phyloP scores from a whole-genome alignment of 2,329 filamentous ascomycete genomes.

The Cytospora piceicola region DNA sequence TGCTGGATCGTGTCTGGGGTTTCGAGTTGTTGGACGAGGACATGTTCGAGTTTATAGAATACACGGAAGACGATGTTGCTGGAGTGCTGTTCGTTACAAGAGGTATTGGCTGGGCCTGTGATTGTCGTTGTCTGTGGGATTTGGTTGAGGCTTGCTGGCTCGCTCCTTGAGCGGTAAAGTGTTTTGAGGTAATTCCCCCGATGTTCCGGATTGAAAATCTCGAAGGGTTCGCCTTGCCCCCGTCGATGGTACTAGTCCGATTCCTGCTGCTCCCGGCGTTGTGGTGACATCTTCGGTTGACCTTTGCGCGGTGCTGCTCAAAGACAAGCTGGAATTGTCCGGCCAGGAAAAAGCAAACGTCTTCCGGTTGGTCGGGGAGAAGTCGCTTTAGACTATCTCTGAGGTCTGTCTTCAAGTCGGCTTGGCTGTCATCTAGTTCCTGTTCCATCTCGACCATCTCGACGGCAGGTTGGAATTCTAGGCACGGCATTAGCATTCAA shows the following conservation, averaged over 20 bases:
- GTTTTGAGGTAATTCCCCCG: background rate
- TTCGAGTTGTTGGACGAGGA: slow-evolving; percentile 1
- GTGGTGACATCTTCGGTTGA: slow-evolving; percentile 25
- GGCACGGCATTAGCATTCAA: slow-evolving; percentile 5
- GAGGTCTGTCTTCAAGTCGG: slow-evolving; percentile 25
- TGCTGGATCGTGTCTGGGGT: slow-evolving; percentile 25
- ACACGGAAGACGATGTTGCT: slow-evolving; percentile 25
- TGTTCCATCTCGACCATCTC: slow-evolving; percentile 29
- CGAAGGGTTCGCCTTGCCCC: background rate
- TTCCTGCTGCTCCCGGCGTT: slow-evolving; percentile 1
- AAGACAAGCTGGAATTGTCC: slow-evolving; percentile 30
- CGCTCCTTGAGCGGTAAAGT: background rate
- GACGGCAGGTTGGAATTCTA: slow-evolving; percentile 26
- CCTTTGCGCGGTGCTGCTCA: slow-evolving; percentile 29
- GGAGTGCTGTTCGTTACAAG: slow-evolving; percentile 21
- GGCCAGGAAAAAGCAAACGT: slow-evolving; percentile 23
- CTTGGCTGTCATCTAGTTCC: slow-evolving; percentile 27
- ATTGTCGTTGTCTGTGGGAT: slow-evolving; percentile 7
- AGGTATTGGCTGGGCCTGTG: slow-evolving; percentile 9
- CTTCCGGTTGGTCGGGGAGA: slow-evolving; percentile 25
- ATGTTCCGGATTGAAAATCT: slow-evolving; percentile 25
- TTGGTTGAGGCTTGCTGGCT: slow-evolving; percentile 18
- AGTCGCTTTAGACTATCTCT: slow-evolving; percentile 25
- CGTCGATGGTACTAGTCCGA: slow-evolving; percentile 10
- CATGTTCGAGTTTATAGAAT: slow-evolving; percentile 16